Conservation (phyloP, 257 asterid genomes). For the Lavandula angustifolia region DNA sequence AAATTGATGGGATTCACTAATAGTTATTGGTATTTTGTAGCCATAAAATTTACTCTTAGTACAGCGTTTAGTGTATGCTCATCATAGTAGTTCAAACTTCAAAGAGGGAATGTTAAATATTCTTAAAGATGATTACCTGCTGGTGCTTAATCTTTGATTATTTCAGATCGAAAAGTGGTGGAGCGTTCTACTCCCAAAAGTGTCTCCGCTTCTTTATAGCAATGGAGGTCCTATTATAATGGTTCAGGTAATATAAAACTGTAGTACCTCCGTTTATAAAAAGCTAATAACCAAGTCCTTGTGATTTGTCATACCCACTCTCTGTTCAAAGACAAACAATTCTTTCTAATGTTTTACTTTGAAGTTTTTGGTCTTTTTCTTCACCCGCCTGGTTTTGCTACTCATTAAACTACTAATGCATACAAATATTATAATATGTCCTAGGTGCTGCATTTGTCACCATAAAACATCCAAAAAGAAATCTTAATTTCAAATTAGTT, state of each 20-base stretch:
- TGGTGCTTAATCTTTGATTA: constrained; percentile 24
- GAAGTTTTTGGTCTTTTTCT: neutral
- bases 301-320: neutral
- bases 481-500: neutral
- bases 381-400: neutral
- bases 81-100: no score
- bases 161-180: constrained; percentile 91
- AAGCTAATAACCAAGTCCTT: constrained; percentile 2
- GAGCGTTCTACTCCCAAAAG: constrained; percentile 73
- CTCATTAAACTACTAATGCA: neutral
- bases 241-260: constrained; percentile 69
- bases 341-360: neutral
- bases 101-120: no score
- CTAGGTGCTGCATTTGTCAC: neutral
- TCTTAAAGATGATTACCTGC: no score
- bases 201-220: constrained; percentile 69
- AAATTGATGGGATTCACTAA: no score
- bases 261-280: neutral
- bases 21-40: no score
- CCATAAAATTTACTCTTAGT: no score
- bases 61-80: no score
- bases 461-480: neutral
- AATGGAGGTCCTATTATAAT: constrained; percentile 90
- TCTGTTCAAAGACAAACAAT: neutral
- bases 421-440: neutral